Conservation (phyloP, 192 early-diverging fungal genomes). For the Coemansia sp. region DNA sequence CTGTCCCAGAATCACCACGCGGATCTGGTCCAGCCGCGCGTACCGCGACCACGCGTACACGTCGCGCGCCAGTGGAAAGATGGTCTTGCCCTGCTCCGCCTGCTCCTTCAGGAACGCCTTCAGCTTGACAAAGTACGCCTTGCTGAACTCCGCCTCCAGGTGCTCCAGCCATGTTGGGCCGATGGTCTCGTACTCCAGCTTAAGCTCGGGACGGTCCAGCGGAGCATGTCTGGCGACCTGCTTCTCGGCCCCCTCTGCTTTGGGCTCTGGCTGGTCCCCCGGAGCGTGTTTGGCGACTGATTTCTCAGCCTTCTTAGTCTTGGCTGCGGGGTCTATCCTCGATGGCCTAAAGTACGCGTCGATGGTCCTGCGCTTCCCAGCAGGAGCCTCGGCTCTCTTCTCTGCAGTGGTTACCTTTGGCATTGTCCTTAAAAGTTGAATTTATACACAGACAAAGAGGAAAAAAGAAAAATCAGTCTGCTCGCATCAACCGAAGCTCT, state of each 20-base stretch:
- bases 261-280: not conserved
- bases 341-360: constrained; percentile 34
- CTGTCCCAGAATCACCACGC: constrained; percentile 93
- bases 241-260: no score
- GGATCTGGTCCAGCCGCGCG: constrained; percentile 63
- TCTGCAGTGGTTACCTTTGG: not conserved
- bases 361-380: constrained; percentile 39
- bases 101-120: constrained; percentile 71
- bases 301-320: no score
- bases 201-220: not conserved
- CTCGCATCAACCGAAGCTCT: not conserved
- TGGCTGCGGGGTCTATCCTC: no score
- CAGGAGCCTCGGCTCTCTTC: not conserved
- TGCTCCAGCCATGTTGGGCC: constrained; percentile 70
- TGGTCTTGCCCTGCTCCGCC: constrained; percentile 41
- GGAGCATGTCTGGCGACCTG: no score
- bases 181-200: constrained; percentile 67
- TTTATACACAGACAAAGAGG: not conserved
- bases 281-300: no score
- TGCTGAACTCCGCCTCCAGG: constrained; percentile 60
- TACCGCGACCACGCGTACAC: constrained; percentile 86
- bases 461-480: not conserved
- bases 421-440: not conserved
- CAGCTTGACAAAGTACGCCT: constrained; percentile 59
- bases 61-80: constrained; percentile 74